Percentiles rank a stretch among this genome's conserved stretches.
Conservation (phyloP, 345 rosid genomes). For the Xanthoceras sorbifolium region DNA sequence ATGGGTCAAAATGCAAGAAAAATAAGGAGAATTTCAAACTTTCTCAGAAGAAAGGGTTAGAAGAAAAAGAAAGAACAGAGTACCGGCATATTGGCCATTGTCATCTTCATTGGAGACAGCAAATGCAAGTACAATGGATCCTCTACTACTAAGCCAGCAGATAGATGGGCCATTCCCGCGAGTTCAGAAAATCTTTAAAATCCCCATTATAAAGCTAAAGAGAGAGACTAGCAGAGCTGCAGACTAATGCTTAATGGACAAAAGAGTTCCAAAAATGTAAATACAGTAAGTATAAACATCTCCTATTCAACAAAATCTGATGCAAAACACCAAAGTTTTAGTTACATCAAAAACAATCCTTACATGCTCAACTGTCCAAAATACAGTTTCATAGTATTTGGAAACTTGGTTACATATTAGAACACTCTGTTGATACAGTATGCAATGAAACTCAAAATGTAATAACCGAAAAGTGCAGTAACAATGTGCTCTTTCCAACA, state of each 20-base stretch:
- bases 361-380: neutral
- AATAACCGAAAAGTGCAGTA: neutral
- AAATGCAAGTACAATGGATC: neutral
- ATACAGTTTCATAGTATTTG: neutral
- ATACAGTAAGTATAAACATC: neutral
- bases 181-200: neutral
- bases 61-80: neutral
- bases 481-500: conserved; percentile 3
- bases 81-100: neutral
- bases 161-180: neutral
- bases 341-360: neutral
- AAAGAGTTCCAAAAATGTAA: neutral
- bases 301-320: neutral
- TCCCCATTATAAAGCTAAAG: neutral
- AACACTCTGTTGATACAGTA: neutral
- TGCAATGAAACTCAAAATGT: conserved; percentile 1
- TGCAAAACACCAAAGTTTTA: neutral
- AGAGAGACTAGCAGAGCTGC: neutral
- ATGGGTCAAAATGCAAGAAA: neutral
- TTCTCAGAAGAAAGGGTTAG: neutral
- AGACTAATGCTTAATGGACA: neutral
- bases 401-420: neutral
- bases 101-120: neutral
- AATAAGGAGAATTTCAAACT: neutral
- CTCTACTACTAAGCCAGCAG: neutral